Evolutionary conservation across 768 basidiomycete genomes (phyloP).

Genomic region (Naganishia randhawae): DNA sequence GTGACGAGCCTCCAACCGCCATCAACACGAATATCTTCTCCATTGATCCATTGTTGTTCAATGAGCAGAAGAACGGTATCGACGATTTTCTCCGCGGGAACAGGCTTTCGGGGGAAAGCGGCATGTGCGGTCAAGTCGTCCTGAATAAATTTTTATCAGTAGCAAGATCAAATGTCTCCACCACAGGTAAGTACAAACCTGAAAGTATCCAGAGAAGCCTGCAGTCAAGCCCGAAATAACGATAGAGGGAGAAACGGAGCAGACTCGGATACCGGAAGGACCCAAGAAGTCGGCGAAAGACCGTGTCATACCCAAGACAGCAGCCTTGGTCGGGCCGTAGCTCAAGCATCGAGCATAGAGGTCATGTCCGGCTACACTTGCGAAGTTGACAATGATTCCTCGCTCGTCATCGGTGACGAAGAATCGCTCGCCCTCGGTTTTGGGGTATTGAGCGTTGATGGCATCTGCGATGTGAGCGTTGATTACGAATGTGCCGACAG

Average conservation of each 20-base stretch:
- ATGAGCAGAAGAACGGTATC: conserved; percentile 16
- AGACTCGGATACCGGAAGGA: conserved; percentile 44
- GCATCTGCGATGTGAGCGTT: conserved; percentile 47
- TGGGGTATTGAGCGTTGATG: conserved; percentile 44
- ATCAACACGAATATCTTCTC: conserved; percentile 29
- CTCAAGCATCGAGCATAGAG: conserved; percentile 41
- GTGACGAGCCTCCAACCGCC: conserved; percentile 39
- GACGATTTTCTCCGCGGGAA: conserved; percentile 28
- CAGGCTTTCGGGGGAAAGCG: conserved; percentile 34
- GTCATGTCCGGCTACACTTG: conserved; percentile 40
- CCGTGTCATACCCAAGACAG: conserved; percentile 40
- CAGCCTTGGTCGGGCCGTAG: conserved; percentile 46
- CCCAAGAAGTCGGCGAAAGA: conserved; percentile 43
- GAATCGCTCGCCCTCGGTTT: conserved; percentile 34
- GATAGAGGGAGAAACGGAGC: conserved; percentile 44
- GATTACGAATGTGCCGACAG: conserved; percentile 43
- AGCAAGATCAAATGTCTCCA: not conserved
- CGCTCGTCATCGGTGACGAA: conserved; percentile 42
- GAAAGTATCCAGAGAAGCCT: conserved; percentile 14
- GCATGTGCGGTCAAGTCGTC: conserved; percentile 29
- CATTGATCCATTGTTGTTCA: conserved; percentile 1
- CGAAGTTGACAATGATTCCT: conserved; percentile 48
- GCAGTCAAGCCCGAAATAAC: conserved; percentile 29
- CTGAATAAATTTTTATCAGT: conserved; percentile 20
- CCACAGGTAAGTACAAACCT: not conserved